Conservation (phyloP, 371 early-diverging fungal species). For the Rhizopus delemar region DNA sequence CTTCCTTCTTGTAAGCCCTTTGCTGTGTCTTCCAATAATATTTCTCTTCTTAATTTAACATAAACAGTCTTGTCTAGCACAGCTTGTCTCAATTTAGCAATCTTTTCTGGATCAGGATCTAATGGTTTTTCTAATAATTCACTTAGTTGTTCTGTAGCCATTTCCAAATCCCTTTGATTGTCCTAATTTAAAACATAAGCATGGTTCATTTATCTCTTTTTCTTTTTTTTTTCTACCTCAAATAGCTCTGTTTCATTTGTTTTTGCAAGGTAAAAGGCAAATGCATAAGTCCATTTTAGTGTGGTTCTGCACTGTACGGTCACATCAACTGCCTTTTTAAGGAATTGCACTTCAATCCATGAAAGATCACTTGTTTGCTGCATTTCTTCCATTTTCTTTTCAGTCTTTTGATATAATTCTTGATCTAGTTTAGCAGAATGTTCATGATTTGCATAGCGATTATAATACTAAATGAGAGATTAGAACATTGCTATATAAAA, state of each 20-base stretch:
- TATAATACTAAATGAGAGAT: slow-evolving; percentile 75
- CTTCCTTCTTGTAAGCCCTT: slow-evolving; percentile 75
- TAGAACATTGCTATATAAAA: background rate
- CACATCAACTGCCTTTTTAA: slow-evolving; percentile 89
- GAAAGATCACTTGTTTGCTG: slow-evolving; percentile 86
- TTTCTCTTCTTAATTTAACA: slow-evolving; percentile 73
- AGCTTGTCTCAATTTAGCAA: slow-evolving; percentile 75
- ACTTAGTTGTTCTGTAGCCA: slow-evolving; percentile 91
- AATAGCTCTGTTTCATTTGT: slow-evolving; percentile 90
- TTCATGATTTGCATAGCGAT: slow-evolving; percentile 96
- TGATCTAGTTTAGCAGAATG: slow-evolving; percentile 90
- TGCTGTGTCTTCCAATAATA: slow-evolving; percentile 80
- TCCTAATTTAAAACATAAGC: slow-evolving; percentile 42
- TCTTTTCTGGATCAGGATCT: slow-evolving; percentile 63
- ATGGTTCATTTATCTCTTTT: background rate
- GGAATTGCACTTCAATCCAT: slow-evolving; percentile 98
- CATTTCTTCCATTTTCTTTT: slow-evolving; percentile 95
- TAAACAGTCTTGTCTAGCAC: slow-evolving; percentile 87
- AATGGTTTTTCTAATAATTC: slow-evolving; percentile 87
- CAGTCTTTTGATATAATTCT: slow-evolving; percentile 84
- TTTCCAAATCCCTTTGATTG: slow-evolving; percentile 94
- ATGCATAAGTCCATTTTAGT: slow-evolving; percentile 95
- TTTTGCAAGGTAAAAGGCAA: slow-evolving; percentile 90
- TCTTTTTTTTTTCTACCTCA: slow-evolving; percentile 50
- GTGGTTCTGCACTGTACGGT: slow-evolving; percentile 86